A percentile compares a stretch with the other conserved stretches of the same genome.
phyloP scores from a whole-genome alignment of 202 grass and related monocot genomes.

The Bolboschoenoplectus hybrid region DNA sequence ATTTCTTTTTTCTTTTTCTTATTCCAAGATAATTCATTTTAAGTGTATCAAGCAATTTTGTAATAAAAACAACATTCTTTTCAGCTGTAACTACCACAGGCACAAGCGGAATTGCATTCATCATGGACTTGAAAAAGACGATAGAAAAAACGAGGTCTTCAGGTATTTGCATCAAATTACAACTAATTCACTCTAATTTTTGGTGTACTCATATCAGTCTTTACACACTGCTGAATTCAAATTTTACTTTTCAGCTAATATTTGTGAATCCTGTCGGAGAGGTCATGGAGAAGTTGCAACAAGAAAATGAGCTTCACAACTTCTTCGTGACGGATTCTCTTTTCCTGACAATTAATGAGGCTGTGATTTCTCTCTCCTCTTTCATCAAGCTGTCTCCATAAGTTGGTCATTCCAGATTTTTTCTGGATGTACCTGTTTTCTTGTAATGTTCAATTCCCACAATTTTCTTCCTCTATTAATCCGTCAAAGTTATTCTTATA shows the following conservation, averaged over 20 bases:
- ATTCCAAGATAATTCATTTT: neutral
- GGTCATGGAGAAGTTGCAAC: slow-evolving; percentile 96
- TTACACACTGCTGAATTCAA: neutral
- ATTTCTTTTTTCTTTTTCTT: neutral
- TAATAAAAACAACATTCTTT: neutral
- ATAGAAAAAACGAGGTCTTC: slow-evolving; percentile 60
- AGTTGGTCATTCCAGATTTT: slow-evolving; percentile 30
- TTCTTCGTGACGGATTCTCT: slow-evolving; percentile 62
- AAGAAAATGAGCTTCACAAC: slow-evolving; percentile 55
- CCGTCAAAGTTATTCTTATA: neutral
- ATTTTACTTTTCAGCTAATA: slow-evolving; percentile 53
- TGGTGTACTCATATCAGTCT: neutral
- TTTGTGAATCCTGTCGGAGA: slow-evolving; percentile 90
- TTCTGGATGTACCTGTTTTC: slow-evolving; percentile 20
- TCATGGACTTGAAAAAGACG: slow-evolving; percentile 79
- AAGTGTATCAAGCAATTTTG: neutral
- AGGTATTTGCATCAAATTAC: slow-evolving; percentile 49
- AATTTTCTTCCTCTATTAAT: slow-evolving; percentile 27
- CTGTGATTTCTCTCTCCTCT: slow-evolving; percentile 67
- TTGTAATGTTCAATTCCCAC: slow-evolving; percentile 24
- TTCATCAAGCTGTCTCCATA: slow-evolving; percentile 58
- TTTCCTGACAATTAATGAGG: slow-evolving; percentile 72
- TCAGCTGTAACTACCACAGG: slow-evolving; percentile 75
- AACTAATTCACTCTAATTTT: neutral
- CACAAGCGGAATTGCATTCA: slow-evolving; percentile 80